Evolutionary conservation across 106 monocot species (phyloP).

Genomic region (Cymbidium sinense): DNA sequence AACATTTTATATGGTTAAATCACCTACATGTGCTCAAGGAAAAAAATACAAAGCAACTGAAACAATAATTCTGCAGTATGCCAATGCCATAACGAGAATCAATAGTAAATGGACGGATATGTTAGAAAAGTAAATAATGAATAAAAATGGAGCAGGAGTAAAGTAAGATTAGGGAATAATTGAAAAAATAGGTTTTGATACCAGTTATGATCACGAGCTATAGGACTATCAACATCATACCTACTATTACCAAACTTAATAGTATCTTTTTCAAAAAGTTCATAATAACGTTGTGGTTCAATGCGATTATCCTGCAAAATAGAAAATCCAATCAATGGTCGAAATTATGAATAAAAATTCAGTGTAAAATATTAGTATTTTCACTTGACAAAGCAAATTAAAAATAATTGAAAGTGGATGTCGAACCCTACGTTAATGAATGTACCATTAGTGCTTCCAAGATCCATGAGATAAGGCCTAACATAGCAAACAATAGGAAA

Average conservation of each 20-base stretch:
- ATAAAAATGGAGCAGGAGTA: not conserved
- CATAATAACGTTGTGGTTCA: constrained; percentile 93
- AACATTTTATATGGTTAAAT: not conserved
- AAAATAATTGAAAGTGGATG: constrained; percentile 2
- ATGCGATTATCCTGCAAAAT: constrained; percentile 38
- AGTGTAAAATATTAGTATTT: not conserved
- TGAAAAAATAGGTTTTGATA: not conserved
- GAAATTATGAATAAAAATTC: not conserved
- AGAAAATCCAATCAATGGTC: not conserved
- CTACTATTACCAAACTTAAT: constrained; percentile 98
- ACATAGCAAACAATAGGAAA: constrained; percentile 8
- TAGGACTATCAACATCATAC: constrained; percentile 31
- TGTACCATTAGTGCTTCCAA: constrained; percentile 96
- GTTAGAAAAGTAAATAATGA: not conserved
- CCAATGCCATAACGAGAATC: not conserved
- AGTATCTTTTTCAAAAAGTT: constrained; percentile 91
- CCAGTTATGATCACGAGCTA: not conserved
- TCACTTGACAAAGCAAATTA: not conserved
- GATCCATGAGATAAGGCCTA: constrained; percentile 97
- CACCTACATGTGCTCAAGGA: not conserved
- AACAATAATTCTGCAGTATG: not conserved
- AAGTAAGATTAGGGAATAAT: not conserved
- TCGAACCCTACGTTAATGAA: constrained; percentile 79
- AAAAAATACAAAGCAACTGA: not conserved
- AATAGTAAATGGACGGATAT: not conserved